Percentiles rank a stretch among this genome's conserved stretches.
Evolutionary conservation across 257 asterid species (phyloP).

Genomic region (Schizonepeta tenuifolia): DNA sequence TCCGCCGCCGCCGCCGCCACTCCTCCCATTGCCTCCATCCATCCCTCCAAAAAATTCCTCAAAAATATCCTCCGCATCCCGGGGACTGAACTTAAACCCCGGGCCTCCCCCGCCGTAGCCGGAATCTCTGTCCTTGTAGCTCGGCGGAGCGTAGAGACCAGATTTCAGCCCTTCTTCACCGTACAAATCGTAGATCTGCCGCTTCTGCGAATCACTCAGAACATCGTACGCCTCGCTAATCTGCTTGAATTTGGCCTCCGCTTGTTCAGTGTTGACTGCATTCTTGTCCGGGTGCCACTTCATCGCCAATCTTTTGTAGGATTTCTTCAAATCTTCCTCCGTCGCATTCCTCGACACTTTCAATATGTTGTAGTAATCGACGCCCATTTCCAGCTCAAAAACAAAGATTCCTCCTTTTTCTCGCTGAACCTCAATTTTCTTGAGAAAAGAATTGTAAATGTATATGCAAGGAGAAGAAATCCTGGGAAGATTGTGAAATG

Average conservation of each 20-base stretch:
- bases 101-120: conserved; percentile 38
- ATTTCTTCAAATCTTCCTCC: conserved; percentile 81
- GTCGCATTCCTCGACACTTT: conserved; percentile 66
- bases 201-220: conserved; percentile 71
- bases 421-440: background rate
- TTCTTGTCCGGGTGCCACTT: conserved; percentile 98
- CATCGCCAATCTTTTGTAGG: conserved; percentile 89
- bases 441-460: background rate
- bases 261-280: conserved; percentile 61
- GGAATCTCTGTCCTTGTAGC: conserved; percentile 37
- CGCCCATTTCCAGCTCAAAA: conserved; percentile 53
- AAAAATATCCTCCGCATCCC: conserved; percentile 78
- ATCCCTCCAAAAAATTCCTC: conserved; percentile 80
- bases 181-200: conserved; percentile 91
- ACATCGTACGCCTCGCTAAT: conserved; percentile 94
- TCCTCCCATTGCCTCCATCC: conserved; percentile 36
- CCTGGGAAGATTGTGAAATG: background rate
- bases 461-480: background rate
- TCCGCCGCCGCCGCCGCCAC: conserved; percentile 34
- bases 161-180: conserved; percentile 83
- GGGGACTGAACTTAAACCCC: conserved; percentile 52
- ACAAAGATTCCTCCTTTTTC: background rate
- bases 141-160: conserved; percentile 46
- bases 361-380: conserved; percentile 78
- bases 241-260: conserved; percentile 95